Evolutionary conservation across 192 early-diverging fungal species (phyloP), one percentile per base, ranked within the genome.

Genomic region (Oehlia diaphana): DNA sequence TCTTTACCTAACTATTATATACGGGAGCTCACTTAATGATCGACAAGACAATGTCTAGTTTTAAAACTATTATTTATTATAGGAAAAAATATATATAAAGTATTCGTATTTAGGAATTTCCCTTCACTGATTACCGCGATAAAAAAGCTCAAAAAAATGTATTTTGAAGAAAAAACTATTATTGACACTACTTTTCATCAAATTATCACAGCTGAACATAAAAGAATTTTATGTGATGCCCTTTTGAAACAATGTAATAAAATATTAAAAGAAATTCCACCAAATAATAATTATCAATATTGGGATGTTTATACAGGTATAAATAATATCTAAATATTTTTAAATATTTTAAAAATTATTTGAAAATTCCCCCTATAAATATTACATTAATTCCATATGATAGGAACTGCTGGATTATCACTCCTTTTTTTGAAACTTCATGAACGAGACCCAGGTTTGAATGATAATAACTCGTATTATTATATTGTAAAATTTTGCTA

Each of bases 241-340:
- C 14, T 74, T 50, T 26, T 74, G 49, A 49, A 58, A 58, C n/a
- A 26, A 12, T 61, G 49, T 62, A 6, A 74, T 28, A 74, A 12
- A 35, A 61, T 74, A 9, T 74, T 58, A 10, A 26, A 62, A 23
- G 21, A 74, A 6, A 39, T 61, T 23, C 73, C 73, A 35, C 42
- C 73, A 14, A 35, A 74, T 19, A 49, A 23, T 12, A 31, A 74
- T 31, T 74, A 61, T 74, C 23, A 74, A 35, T 26, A 62, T 61
- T 74, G 73, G 73, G 73, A 74, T 62, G 73, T 74, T 21, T 74
- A 74, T 35, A 4, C 47, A 19, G 73, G 73, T 74, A 74, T 50
- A 21, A 42, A 42, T 42, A 42, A 37, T 26, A 26, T 26, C 0
- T 26, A 26, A 26, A 26, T 26, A 26, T 26, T 37, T 42, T 42